Percentiles rank a stretch among this genome's conserved stretches.
Evolutionary conservation across 2,329 filamentous ascomycete genomes (phyloP).

Genomic region (Pseudocercospora crystallina): DNA sequence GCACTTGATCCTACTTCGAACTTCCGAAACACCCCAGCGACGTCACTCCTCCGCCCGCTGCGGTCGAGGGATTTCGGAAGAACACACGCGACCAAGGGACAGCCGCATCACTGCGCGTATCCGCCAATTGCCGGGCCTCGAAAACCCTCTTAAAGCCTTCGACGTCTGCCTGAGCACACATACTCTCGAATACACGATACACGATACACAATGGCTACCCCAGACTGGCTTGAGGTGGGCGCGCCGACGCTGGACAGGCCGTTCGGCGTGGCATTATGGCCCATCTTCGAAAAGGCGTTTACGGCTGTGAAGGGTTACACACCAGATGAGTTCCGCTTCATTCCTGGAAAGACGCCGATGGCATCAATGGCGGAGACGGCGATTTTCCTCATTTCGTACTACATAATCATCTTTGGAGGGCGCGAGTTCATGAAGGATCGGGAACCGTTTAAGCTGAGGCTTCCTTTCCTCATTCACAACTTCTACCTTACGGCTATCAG

Average conservation of each 20-base stretch:
- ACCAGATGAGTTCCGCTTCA: constrained; percentile 81
- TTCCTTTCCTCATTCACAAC: constrained; percentile 94
- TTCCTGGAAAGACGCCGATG: constrained; percentile 78
- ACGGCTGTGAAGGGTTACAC: constrained; percentile 75
- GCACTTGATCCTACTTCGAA: background rate
- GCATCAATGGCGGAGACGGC: constrained; percentile 83
- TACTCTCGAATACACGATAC: no score
- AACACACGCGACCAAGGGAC: no score
- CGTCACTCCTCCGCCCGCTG: no score
- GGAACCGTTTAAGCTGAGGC: constrained; percentile 80
- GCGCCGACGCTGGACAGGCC: constrained; percentile 84
- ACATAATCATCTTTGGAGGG: constrained; percentile 88
- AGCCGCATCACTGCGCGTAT: no score
- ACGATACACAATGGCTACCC: constrained; percentile 45
- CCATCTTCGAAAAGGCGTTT: constrained; percentile 87
- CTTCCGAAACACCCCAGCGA: no score
- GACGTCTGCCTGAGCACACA: no score
- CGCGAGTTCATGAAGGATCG: constrained; percentile 88
- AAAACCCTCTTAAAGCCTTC: no score
- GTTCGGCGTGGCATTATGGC: constrained; percentile 90
- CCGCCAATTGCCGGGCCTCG: no score
- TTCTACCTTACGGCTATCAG: constrained; percentile 88
- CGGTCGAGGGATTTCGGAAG: background rate
- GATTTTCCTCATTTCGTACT: constrained; percentile 83
- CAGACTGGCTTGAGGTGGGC: constrained; percentile 54